Evolutionary conservation across 768 basidiomycete genomes (phyloP).

Genomic region (Lenzites betulinus): DNA sequence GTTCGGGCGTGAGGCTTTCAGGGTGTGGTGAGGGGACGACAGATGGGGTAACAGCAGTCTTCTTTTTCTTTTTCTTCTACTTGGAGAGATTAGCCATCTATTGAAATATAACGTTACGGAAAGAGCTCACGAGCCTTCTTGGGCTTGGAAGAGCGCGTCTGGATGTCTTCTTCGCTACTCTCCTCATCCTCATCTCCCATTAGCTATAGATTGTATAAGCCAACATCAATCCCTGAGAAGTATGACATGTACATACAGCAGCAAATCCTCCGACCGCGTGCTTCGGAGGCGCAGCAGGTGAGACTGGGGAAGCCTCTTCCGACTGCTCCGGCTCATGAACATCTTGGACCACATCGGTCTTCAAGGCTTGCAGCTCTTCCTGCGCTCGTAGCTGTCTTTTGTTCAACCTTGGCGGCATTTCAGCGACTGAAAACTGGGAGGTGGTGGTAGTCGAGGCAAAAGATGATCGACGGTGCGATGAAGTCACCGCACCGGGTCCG

Average conservation of each 20-base stretch:
- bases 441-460: neutral
- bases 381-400: constrained; percentile 87
- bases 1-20: neutral
- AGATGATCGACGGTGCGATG: neutral
- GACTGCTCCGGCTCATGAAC: constrained; percentile 37
- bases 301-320: constrained; percentile 30
- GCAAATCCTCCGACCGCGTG: constrained; percentile 23
- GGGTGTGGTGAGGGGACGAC: constrained; percentile 5
- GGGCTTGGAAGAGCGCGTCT: constrained; percentile 23
- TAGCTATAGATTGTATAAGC: neutral
- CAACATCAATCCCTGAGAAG: too few species aligned
- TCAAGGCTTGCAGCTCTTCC: constrained; percentile 72
- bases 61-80: constrained; percentile 36
- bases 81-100: neutral
- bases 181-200: constrained; percentile 11
- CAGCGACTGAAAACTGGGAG: neutral
- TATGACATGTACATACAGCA: constrained; percentile 16
- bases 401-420: constrained; percentile 73
- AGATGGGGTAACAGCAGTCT: constrained; percentile 13
- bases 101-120: neutral
- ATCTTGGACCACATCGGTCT: constrained; percentile 31
- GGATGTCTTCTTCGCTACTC: constrained; percentile 17
- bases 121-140: constrained; percentile 33
- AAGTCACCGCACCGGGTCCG: neutral
- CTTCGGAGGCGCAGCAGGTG: constrained; percentile 26